phyloP scores from a whole-genome alignment of 306 rosid species.

The Castanea sativa region DNA sequence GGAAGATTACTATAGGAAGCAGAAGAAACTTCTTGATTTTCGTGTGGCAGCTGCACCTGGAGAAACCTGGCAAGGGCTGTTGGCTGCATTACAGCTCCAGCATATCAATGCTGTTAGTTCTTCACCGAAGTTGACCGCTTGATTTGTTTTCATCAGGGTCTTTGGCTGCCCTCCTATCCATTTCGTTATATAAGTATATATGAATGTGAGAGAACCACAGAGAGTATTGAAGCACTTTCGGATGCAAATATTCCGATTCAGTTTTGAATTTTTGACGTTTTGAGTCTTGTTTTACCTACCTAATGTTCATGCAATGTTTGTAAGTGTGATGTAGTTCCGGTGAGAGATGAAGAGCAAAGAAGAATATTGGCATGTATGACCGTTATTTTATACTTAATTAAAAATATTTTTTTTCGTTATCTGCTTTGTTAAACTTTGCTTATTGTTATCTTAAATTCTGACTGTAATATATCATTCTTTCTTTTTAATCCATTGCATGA shows the following conservation, averaged over 20 bases:
- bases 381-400: slow-evolving; percentile 11
- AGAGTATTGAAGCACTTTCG: slow-evolving; percentile 30
- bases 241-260: slow-evolving; percentile 21
- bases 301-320: background rate
- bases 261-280: slow-evolving; percentile 15
- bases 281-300: background rate
- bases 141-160: slow-evolving; percentile 26
- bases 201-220: slow-evolving; percentile 50
- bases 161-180: slow-evolving; percentile 4
- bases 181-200: slow-evolving; percentile 55
- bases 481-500: background rate
- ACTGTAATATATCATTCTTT: background rate
- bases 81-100: slow-evolving; percentile 82
- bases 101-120: slow-evolving; percentile 57
- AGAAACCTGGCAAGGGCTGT: slow-evolving; percentile 79
- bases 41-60: slow-evolving; percentile 59
- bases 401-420: background rate
- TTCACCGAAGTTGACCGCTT: slow-evolving; percentile 84
- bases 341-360: slow-evolving; percentile 21
- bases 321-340: slow-evolving; percentile 27
- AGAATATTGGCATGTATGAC: slow-evolving; percentile 22
- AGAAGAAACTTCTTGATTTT: slow-evolving; percentile 61
- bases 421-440: background rate
- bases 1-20: slow-evolving; percentile 53
- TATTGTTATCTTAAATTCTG: background rate